Conservation (phyloP, 352 stramenopile genomes). For the Phytophthora tubulina region DNA sequence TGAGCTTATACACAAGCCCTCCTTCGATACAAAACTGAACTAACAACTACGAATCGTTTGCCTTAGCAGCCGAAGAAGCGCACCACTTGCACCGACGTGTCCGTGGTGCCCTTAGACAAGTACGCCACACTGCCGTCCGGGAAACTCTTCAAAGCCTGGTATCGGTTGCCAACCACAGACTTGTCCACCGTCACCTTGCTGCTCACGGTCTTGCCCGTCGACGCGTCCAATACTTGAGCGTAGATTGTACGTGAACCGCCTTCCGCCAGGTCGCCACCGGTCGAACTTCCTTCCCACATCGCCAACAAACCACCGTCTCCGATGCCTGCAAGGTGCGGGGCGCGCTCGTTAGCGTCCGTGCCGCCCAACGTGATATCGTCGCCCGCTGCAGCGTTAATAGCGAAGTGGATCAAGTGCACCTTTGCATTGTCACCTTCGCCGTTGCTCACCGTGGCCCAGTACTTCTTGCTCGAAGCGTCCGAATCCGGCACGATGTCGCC, state of each 20-base stretch:
- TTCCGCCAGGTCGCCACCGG: conserved; percentile 43
- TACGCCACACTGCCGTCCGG: conserved; percentile 61
- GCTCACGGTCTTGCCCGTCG: conserved; percentile 50
- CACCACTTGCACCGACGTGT: conserved; percentile 56
- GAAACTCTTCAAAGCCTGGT: conserved; percentile 63
- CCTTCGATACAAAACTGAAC: neutral
- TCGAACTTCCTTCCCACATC: conserved; percentile 56
- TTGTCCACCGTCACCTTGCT: conserved; percentile 49
- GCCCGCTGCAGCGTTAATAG: conserved; percentile 48
- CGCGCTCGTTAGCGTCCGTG: conserved; percentile 57
- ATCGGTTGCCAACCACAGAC: conserved; percentile 61
- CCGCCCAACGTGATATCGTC: conserved; percentile 62
- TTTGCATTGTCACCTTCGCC: conserved; percentile 53
- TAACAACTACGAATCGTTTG: neutral
- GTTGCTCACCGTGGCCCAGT: conserved; percentile 72
- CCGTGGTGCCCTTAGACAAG: conserved; percentile 52
- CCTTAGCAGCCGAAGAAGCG: conserved; percentile 53
- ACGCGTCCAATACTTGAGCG: conserved; percentile 55
- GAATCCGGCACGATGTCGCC: conserved; percentile 59
- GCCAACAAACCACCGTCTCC: conserved; percentile 53
- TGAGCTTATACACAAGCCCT: neutral
- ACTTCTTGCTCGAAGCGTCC: conserved; percentile 35
- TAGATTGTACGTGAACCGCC: conserved; percentile 48
- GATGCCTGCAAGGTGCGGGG: conserved; percentile 54
- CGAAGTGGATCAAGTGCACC: conserved; percentile 67